Conservation (phyloP, 371 early-diverging fungal genomes). For the Nosema muscidifuracis region DNA sequence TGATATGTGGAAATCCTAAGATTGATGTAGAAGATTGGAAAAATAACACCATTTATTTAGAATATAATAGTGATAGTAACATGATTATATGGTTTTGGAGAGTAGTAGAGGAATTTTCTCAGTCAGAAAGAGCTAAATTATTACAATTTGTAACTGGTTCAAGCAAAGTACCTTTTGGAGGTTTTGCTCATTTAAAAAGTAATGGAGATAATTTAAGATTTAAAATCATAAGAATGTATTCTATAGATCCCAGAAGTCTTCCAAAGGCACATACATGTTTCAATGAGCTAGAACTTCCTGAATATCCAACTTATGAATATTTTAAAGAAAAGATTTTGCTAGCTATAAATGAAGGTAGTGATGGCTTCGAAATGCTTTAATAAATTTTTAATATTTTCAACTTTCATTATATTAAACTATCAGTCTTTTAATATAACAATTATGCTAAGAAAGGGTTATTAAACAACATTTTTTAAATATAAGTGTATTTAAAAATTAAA, state of each 20-base stretch:
- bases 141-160: slow-evolving; percentile 95
- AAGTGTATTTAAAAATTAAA: too few relatives aligned
- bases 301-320: slow-evolving; percentile 83
- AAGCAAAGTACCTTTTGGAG: slow-evolving; percentile 87
- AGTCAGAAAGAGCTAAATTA: slow-evolving; percentile 87
- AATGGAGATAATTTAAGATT: slow-evolving; percentile 86
- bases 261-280: slow-evolving; percentile 82
- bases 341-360: slow-evolving; percentile 83
- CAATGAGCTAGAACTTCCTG: slow-evolving; percentile 90
- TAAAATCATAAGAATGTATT: slow-evolving; percentile 81
- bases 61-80: slow-evolving; percentile 73
- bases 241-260: slow-evolving; percentile 70
- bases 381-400: too few relatives aligned
- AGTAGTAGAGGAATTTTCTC: slow-evolving; percentile 83
- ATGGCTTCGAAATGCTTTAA: slow-evolving; percentile 76
- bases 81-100: slow-evolving; percentile 97
- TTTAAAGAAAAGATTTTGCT: slow-evolving; percentile 73
- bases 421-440: too few relatives aligned
- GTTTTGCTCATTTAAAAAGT: slow-evolving; percentile 83
- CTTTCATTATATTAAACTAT: too few relatives aligned
- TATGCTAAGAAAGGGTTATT: too few relatives aligned
- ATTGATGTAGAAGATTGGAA: slow-evolving; percentile 98
- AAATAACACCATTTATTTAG: slow-evolving; percentile 85
- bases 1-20: slow-evolving; percentile 91
- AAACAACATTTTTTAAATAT: too few relatives aligned